These are phyloP conservation scores for Pseudogymnoascus sp. DNA, from an alignment of 2,329 filamentous ascomycete genomes.

Conservation along the genomic window DNA sequence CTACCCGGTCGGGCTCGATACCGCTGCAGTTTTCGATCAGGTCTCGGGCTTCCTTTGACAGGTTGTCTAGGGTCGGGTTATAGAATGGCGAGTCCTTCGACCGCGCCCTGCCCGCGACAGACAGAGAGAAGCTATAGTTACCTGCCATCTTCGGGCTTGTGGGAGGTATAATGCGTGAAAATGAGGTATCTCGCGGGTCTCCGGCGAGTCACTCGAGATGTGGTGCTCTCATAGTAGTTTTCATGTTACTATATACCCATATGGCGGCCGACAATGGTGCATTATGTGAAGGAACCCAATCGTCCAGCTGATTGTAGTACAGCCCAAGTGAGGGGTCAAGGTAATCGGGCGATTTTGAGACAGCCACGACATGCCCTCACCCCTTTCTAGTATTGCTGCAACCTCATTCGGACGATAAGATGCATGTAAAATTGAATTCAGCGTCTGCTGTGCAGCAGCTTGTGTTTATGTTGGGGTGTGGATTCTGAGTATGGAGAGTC, in stretches of 20 bases:
- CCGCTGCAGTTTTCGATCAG: conserved; percentile 15
- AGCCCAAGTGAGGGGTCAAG: not conserved
- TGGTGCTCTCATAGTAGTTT: not conserved
- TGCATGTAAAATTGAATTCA: not conserved
- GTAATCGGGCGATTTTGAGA: not conserved
- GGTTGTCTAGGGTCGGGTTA: conserved; percentile 8
- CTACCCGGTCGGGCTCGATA: conserved; percentile 10
- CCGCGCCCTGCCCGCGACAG: not conserved
- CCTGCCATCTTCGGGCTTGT: not conserved
- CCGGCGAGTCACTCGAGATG: not conserved
- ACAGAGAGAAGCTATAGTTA: not conserved
- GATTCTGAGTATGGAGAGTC: no score
- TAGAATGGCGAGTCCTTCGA: conserved; percentile 5
- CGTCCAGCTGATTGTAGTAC: not conserved
- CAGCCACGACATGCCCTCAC: not conserved
- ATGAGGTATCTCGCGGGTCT: not conserved
- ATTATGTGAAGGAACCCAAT: not conserved
- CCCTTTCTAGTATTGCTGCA: not conserved
- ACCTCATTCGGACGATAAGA: not conserved
- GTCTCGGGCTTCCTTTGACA: conserved; percentile 9
- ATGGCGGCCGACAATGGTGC: not conserved
- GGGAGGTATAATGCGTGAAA: not conserved
- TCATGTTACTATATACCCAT: not conserved
- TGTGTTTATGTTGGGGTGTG: no score
- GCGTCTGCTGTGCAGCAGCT: not conserved